A percentile compares a stretch with the other conserved stretches of the same genome.
Conservation (phyloP, 371 early-diverging fungal genomes). For the Circinella minor region DNA sequence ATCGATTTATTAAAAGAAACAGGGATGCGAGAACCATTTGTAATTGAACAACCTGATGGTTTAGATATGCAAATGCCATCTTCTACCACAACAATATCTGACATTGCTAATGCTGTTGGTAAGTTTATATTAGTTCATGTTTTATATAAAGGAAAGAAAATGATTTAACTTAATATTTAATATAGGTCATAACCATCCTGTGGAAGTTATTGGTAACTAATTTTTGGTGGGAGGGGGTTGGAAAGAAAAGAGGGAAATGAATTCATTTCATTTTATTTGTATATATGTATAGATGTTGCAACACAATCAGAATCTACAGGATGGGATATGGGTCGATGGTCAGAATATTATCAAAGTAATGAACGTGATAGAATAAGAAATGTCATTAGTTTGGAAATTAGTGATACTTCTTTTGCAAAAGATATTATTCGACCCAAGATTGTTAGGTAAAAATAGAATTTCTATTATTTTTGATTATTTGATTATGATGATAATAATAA, state of each 20-base stretch:
- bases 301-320: slow-evolving; percentile 79
- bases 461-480: neutral
- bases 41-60: slow-evolving; percentile 63
- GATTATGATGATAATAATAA: neutral
- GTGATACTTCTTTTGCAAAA: slow-evolving; percentile 70
- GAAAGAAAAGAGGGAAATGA: too few relatives aligned
- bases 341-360: slow-evolving; percentile 72
- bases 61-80: slow-evolving; percentile 87
- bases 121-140: slow-evolving; percentile 14
- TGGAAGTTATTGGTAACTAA: slow-evolving; percentile 71
- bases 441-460: slow-evolving; percentile 55
- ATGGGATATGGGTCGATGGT: slow-evolving; percentile 86
- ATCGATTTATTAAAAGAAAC: slow-evolving; percentile 56
- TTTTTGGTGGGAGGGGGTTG: neutral
- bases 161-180: neutral
- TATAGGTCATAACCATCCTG: slow-evolving; percentile 60
- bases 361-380: slow-evolving; percentile 76
- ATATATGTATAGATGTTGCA: slow-evolving; percentile 66
- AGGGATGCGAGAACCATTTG: slow-evolving; percentile 67
- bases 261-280: neutral
- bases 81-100: slow-evolving; percentile 59
- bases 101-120: slow-evolving; percentile 75
- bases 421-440: slow-evolving; percentile 72
- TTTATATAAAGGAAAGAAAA: neutral
- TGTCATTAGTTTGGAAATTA: slow-evolving; percentile 89